Percentiles rank a stretch among this genome's conserved stretches.
Evolutionary conservation across 2,329 filamentous ascomycete genomes (phyloP).

Genomic region (Ophiostoma piceae): DNA sequence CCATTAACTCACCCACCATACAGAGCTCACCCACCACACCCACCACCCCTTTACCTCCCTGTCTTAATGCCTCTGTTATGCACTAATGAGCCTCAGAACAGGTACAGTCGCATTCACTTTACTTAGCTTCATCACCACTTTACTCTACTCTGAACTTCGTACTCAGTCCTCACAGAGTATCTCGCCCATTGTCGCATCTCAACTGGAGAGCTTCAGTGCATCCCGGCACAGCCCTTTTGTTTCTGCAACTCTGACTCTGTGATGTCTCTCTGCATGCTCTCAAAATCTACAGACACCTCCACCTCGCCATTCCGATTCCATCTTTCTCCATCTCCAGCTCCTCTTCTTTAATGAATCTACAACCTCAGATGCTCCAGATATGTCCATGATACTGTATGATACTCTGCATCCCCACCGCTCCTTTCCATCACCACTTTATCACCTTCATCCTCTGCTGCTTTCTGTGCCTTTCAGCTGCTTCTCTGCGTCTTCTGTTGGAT

Average conservation of each 20-base stretch:
- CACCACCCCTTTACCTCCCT: neutral
- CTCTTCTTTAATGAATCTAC: constrained; percentile 3
- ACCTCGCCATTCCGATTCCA: neutral
- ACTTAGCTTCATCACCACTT: neutral
- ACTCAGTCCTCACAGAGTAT: no score
- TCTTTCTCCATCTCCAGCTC: neutral
- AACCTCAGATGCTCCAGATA: neutral
- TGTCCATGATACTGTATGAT: neutral
- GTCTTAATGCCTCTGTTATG: neutral
- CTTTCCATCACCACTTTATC: neutral
- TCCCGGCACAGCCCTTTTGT: constrained; percentile 2
- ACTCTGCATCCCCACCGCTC: neutral
- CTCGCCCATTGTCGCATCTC: neutral
- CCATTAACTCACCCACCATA: neutral
- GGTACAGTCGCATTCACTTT: neutral
- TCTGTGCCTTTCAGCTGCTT: neutral
- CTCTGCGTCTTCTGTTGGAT: neutral
- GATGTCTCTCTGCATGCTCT: no score
- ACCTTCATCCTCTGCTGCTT: neutral
- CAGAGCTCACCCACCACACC: neutral
- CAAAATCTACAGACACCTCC: neutral
- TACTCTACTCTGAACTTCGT: neutral
- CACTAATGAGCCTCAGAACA: constrained; percentile 5
- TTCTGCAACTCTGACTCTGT: neutral
- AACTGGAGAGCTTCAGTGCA: neutral